Conservation (phyloP, 73 alveolate genomes). For the Breviolum minutum region DNA sequence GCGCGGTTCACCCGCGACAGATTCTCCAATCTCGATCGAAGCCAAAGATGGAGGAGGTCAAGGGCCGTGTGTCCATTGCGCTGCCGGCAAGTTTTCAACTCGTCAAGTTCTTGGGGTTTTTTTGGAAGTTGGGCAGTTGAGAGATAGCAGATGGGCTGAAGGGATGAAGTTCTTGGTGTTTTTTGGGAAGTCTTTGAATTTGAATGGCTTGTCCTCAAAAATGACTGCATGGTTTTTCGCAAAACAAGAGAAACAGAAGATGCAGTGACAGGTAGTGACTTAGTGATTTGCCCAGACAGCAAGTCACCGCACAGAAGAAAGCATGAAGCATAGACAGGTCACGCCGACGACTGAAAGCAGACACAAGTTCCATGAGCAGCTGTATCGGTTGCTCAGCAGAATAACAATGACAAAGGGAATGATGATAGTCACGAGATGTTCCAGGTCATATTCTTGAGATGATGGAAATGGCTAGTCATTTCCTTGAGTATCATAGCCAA, state of each 20-base stretch:
- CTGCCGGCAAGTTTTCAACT: neutral
- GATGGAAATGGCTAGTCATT: too few relatives aligned
- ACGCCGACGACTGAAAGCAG: conserved; percentile 85
- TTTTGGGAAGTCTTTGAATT: neutral
- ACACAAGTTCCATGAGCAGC: conserved; percentile 90
- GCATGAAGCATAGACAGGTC: conserved; percentile 18
- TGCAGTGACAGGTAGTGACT: too few relatives aligned
- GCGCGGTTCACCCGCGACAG: conserved; percentile 77
- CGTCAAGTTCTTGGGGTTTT: neutral
- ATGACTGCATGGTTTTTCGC: neutral
- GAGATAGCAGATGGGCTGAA: neutral
- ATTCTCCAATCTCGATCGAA: conserved; percentile 51
- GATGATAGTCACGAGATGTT: too few relatives aligned
- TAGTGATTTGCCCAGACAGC: too few relatives aligned
- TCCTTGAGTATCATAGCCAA: too few relatives aligned
- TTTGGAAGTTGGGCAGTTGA: neutral
- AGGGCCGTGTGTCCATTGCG: conserved; percentile 81
- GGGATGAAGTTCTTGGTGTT: neutral
- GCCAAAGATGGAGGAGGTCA: conserved; percentile 76
- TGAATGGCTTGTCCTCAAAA: too few relatives aligned
- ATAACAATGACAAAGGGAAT: neutral
- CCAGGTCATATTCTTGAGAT: too few relatives aligned
- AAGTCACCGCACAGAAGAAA: too few relatives aligned
- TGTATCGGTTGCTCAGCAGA: conserved; percentile 42
- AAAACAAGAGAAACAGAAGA: too few relatives aligned